Evolutionary conservation across 2,329 filamentous ascomycete species (phyloP), one percentile per base, ranked within the genome.

Genomic region (Hortaea sp.): DNA sequence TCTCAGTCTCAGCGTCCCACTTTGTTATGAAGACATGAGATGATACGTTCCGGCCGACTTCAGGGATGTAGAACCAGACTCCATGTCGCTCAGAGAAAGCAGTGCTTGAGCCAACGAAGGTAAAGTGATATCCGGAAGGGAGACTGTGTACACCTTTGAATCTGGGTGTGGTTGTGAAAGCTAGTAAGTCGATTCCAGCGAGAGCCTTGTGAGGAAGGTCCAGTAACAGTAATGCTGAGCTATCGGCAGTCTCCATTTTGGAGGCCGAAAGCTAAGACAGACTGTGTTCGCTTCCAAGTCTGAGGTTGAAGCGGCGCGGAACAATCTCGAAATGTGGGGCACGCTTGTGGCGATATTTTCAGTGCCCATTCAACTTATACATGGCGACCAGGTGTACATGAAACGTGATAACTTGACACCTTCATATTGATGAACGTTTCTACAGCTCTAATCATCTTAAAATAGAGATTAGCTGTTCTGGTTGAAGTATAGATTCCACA

Each of bases 61-160:
- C 44, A n/a, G 29, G 30, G 20, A 81, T 67, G 42, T 72, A 69
- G 57, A 81, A 76, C 79, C 79, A 83, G 31, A 73, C 69, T 7
- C 79, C 79, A 47, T 77, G 73, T n/a, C 79, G 71, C 29, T 82
- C 67, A 0, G 79, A 81, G 10, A 80, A 68, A 2, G 73, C 75
- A 42, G 72, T 70, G 46, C 76, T 78, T 13, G 74, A 72, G 27
- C 77, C 74, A 0, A 73, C 76, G 58, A 81, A 83, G 12, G 80
- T 62, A 53, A 82, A 81, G 57, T 82, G 79, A 57, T 74, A 70
- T 39, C 79, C 79, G 2, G 66, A 56, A 0, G 78, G 76, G 4
- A 83, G 56, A 52, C 77, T 71, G 51, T 75, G 78, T 54, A 83
- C 73, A 29, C 79, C 79, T 47, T 72, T 70, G 62, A 83, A 82